A percentile compares a stretch with the other conserved stretches of the same genome.
These are phyloP conservation scores for Boletus sp. DNA, from an alignment of 768 basidiomycete species.

Conservation along the genomic window DNA sequence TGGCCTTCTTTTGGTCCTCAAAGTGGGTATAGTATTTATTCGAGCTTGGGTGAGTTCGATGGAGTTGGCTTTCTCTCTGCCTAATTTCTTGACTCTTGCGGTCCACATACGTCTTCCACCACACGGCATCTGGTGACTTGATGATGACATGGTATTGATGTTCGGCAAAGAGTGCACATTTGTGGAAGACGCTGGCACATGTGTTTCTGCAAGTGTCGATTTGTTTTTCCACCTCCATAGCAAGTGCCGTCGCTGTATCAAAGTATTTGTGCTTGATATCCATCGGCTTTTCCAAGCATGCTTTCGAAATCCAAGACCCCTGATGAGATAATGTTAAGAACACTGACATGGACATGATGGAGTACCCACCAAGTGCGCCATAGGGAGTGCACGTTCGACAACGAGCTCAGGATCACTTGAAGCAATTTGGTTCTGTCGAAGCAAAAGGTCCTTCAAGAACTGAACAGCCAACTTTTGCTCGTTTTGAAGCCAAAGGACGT, in stretches of 20 bases:
- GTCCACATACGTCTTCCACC: constrained; percentile 69
- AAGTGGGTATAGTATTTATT: constrained; percentile 31
- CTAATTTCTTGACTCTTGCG: constrained; percentile 73
- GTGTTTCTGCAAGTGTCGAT: constrained; percentile 22
- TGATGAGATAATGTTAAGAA: constrained; percentile 29
- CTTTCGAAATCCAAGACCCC: constrained; percentile 91
- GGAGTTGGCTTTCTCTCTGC: constrained; percentile 41
- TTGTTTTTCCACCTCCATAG: constrained; percentile 25
- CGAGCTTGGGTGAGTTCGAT: constrained; percentile 19
- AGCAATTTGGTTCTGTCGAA: constrained; percentile 13
- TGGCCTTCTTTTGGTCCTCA: constrained; percentile 43
- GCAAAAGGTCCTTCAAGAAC: constrained; percentile 49
- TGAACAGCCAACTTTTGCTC: constrained; percentile 85
- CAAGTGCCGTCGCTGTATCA: constrained; percentile 49
- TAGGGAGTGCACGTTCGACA: constrained; percentile 41
- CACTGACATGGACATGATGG: background rate
- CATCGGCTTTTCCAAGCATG: constrained; percentile 75
- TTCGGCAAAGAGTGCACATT: constrained; percentile 89
- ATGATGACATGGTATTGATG: constrained; percentile 73
- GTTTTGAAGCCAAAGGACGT: constrained; percentile 84
- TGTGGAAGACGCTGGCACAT: constrained; percentile 64
- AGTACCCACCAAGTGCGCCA: constrained; percentile 63
- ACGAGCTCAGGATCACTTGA: constrained; percentile 11
- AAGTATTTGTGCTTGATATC: constrained; percentile 75
- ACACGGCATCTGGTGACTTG: constrained; percentile 66